Conservation (phyloP, 2,329 filamentous ascomycete species). For the Xylariaceae sp. region DNA sequence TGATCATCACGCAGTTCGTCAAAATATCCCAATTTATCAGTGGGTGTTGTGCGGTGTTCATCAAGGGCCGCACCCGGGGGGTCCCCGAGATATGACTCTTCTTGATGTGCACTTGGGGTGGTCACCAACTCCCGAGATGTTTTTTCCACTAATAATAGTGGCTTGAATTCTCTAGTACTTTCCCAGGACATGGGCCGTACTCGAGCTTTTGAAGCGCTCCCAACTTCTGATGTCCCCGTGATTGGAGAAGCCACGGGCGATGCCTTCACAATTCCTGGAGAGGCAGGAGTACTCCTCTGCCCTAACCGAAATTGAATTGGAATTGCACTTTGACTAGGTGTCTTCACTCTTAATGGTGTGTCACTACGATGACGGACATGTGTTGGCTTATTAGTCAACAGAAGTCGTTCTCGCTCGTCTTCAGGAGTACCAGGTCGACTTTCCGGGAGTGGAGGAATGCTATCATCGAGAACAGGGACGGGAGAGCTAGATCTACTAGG, state of each 20-base stretch:
- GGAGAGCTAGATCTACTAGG: slow-evolving; percentile 64
- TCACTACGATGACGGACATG: slow-evolving; percentile 60
- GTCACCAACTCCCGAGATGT: slow-evolving; percentile 48
- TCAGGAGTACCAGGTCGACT: slow-evolving; percentile 64
- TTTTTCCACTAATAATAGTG: slow-evolving; percentile 80
- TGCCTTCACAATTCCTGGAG: slow-evolving; percentile 32
- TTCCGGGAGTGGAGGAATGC: slow-evolving; percentile 62
- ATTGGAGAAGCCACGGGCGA: slow-evolving; percentile 46
- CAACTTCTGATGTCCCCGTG: slow-evolving; percentile 43
- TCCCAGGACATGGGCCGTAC: slow-evolving; percentile 67
- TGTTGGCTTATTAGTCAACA: slow-evolving; percentile 47
- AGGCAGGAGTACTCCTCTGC: slow-evolving; percentile 49
- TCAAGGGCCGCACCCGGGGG: slow-evolving; percentile 15
- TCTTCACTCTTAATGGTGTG: slow-evolving; percentile 53
- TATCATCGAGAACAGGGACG: slow-evolving; percentile 37
- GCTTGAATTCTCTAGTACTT: slow-evolving; percentile 73
- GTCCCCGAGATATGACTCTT: slow-evolving; percentile 54
- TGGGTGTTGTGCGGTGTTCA: background rate
- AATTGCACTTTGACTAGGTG: slow-evolving; percentile 63
- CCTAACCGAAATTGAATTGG: slow-evolving; percentile 62
- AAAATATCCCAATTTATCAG: background rate
- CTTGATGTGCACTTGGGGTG: slow-evolving; percentile 38
- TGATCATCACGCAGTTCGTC: background rate
- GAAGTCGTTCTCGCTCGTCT: slow-evolving; percentile 45
- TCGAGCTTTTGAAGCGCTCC: slow-evolving; percentile 45